These are phyloP conservation scores for Russula griseocarnosa DNA, from an alignment of 768 basidiomycete species.

Conservation along the genomic window DNA sequence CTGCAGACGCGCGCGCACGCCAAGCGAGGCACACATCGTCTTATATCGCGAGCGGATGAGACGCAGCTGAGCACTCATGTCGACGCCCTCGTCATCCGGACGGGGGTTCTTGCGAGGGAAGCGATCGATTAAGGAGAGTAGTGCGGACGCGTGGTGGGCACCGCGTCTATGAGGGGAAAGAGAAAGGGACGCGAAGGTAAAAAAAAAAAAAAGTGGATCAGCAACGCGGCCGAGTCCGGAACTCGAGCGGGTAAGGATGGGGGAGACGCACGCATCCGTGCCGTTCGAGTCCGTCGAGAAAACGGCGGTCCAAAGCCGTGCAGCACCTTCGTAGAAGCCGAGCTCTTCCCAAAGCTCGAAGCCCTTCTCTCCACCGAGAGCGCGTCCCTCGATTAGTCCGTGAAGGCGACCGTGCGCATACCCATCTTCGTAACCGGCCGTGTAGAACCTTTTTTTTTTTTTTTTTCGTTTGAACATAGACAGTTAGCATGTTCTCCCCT, in stretches of 20 bases:
- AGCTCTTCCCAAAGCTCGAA: conserved; percentile 98
- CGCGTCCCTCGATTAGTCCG: conserved; percentile 86
- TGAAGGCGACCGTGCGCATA: conserved; percentile 83
- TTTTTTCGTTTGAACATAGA: not conserved
- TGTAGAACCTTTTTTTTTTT: conserved; percentile 75
- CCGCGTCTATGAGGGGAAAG: conserved; percentile 45
- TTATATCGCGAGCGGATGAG: conserved; percentile 88
- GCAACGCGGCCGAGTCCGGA: conserved; percentile 5
- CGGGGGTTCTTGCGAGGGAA: conserved; percentile 81
- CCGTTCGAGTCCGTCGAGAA: conserved; percentile 38
- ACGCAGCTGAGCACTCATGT: conserved; percentile 72
- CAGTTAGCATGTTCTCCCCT: not conserved
- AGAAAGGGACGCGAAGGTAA: not conserved
- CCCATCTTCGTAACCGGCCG: conserved; percentile 72
- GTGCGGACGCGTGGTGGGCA: conserved; percentile 57
- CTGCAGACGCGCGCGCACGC: conserved; percentile 51
- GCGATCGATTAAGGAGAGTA: conserved; percentile 64
- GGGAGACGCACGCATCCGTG: conserved; percentile 47
- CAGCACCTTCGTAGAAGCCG: conserved; percentile 88
- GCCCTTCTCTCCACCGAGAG: conserved; percentile 83
- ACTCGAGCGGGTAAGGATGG: conserved; percentile 4
- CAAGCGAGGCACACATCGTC: conserved; percentile 76
- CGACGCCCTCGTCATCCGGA: conserved; percentile 47
- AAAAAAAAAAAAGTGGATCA: not conserved
- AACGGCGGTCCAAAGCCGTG: conserved; percentile 61